Percentiles rank a stretch among this genome's conserved stretches.
phyloP scores from a whole-genome alignment of 148 eudicot genomes.

The Selenicereus undatus region DNA sequence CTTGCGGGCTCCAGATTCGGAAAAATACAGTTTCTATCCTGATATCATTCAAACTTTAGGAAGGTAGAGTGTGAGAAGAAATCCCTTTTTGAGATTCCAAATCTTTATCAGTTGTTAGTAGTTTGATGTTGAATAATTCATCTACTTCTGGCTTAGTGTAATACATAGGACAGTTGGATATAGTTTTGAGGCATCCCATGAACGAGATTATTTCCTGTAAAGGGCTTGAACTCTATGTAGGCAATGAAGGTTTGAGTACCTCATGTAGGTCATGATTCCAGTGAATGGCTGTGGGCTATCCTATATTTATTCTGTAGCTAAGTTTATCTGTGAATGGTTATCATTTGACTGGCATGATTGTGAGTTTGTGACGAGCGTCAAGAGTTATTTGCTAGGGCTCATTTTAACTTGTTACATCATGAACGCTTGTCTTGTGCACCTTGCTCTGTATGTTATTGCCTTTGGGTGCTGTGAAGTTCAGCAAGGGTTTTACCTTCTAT shows the following conservation, averaged over 20 bases:
- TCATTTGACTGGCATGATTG: neutral
- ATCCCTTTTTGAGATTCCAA: neutral
- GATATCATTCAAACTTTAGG: conserved; percentile 70
- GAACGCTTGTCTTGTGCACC: neutral
- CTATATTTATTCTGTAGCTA: neutral
- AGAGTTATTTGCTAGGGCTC: neutral
- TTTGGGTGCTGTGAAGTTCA: neutral
- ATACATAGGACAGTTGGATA: neutral
- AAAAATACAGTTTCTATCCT: conserved; percentile 58
- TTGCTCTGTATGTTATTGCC: neutral
- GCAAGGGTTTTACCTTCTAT: neutral
- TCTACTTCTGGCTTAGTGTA: neutral
- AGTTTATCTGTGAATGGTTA: neutral
- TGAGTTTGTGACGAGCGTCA: neutral
- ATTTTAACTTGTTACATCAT: neutral
- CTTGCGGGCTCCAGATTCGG: conserved; percentile 62
- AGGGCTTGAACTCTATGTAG: neutral
- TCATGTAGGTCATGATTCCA: neutral
- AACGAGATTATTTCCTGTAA: neutral
- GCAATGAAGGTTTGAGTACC: neutral
- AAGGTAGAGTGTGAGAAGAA: conserved; percentile 45
- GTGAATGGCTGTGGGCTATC: neutral
- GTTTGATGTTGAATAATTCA: neutral
- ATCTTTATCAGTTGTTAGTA: neutral
- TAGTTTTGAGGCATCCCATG: neutral